Conservation (phyloP, 306 rosid genomes). For the Lathyrus tuberosus region DNA sequence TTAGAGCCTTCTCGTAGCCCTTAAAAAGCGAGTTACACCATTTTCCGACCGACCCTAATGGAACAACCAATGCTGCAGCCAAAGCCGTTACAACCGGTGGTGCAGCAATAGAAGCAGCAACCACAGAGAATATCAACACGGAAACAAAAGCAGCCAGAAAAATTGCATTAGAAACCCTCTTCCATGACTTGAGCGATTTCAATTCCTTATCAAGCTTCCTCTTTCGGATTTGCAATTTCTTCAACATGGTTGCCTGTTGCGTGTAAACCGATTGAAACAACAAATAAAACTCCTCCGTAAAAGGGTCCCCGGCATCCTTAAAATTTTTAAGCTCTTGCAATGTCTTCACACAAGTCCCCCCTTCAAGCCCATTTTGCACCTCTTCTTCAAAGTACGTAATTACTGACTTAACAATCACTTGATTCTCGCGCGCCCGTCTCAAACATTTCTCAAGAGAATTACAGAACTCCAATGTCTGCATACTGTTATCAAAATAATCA, state of each 20-base stretch:
- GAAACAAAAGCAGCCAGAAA: conserved; percentile 70
- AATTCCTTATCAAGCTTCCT: conserved; percentile 73
- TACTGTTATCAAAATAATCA: conserved; percentile 68
- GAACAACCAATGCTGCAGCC: conserved; percentile 71
- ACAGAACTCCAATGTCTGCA: conserved; percentile 66
- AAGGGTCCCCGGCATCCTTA: conserved; percentile 72
- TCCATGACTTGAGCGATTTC: conserved; percentile 65
- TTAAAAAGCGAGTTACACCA: conserved; percentile 77
- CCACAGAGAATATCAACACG: conserved; percentile 74
- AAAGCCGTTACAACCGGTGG: conserved; percentile 73
- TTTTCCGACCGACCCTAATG: conserved; percentile 78
- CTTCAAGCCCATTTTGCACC: conserved; percentile 52
- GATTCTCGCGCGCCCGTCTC: conserved; percentile 52
- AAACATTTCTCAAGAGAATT: conserved; percentile 64
- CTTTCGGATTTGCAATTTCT: conserved; percentile 57
- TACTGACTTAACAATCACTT: conserved; percentile 62
- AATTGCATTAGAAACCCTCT: conserved; percentile 66
- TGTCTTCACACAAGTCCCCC: conserved; percentile 54
- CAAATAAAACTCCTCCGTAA: conserved; percentile 59
- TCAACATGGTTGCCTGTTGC: conserved; percentile 56
- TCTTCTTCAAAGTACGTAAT: conserved; percentile 59
- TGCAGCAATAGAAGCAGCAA: conserved; percentile 78
- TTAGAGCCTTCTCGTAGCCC: conserved; percentile 55
- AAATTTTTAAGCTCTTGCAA: conserved; percentile 62
- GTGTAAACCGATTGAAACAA: conserved; percentile 56